Conservation (phyloP, 192 early-diverging fungal genomes). For the Backusella sp. region DNA sequence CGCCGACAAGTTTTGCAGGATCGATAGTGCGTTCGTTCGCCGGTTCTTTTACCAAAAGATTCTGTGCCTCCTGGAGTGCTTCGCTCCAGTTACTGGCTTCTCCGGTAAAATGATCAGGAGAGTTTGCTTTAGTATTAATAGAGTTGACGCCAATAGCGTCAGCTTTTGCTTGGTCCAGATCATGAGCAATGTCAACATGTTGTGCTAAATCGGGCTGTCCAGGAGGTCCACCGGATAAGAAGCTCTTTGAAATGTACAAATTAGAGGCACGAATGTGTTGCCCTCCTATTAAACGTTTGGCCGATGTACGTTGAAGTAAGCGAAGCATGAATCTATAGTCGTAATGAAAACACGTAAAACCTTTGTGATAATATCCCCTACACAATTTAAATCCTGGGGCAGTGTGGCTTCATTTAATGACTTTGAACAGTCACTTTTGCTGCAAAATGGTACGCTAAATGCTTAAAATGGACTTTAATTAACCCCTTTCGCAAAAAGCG, state of each 20-base stretch:
- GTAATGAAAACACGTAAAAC: background rate
- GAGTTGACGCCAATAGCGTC: background rate
- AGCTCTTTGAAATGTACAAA: background rate
- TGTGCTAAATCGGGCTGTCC: constrained; percentile 6
- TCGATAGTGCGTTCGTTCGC: constrained; percentile 53
- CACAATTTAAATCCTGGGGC: constrained; percentile 4
- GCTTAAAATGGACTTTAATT: background rate
- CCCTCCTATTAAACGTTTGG: background rate
- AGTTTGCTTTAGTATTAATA: background rate
- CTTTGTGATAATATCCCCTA: background rate
- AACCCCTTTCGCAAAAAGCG: background rate
- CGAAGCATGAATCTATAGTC: background rate
- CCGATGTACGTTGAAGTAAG: background rate
- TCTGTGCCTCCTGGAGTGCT: constrained; percentile 52
- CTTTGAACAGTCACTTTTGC: constrained; percentile 9
- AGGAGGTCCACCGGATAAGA: background rate
- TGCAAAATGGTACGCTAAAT: background rate
- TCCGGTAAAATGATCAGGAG: constrained; percentile 24
- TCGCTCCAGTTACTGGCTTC: constrained; percentile 45
- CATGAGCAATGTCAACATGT: background rate
- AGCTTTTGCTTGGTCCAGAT: background rate
- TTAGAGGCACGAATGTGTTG: background rate
- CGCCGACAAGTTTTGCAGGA: constrained; percentile 75
- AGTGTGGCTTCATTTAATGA: background rate
- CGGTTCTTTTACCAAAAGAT: constrained; percentile 32